Percentiles rank a stretch among this genome's conserved stretches.
Evolutionary conservation across 345 rosid genomes (phyloP).

Genomic region (Mercurialis annua): DNA sequence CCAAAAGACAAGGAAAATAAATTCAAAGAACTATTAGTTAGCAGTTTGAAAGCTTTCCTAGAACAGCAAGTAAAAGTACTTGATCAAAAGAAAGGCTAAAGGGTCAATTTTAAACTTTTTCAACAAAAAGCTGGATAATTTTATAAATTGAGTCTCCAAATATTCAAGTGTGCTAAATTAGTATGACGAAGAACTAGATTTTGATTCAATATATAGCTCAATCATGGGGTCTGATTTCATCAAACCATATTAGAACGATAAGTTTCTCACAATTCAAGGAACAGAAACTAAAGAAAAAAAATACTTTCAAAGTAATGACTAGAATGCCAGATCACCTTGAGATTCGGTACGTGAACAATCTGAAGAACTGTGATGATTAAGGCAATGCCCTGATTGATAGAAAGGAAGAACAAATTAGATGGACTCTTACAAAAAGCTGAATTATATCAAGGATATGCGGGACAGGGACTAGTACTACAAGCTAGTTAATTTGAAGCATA

Average conservation of each 20-base stretch:
- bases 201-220: not conserved
- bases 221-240: not conserved
- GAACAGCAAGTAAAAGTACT: not conserved
- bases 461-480: no score
- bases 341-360: slow-evolving; percentile 88
- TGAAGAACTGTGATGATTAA: slow-evolving; percentile 94
- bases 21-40: not conserved
- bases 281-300: not conserved
- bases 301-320: slow-evolving; percentile 2
- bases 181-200: not conserved
- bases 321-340: slow-evolving; percentile 60
- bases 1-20: not conserved
- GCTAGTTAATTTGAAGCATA: not conserved
- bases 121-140: not conserved
- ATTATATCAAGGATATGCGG: not conserved
- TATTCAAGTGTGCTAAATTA: not conserved
- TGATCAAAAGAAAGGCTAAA: not conserved
- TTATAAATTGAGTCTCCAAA: not conserved
- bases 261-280: slow-evolving; percentile 1
- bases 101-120: not conserved
- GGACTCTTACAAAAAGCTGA: slow-evolving; percentile 1
- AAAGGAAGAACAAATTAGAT: slow-evolving; percentile 12
- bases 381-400: slow-evolving; percentile 70
- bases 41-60: not conserved
- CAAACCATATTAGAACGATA: not conserved